Percentiles rank a stretch among this genome's conserved stretches.
Conservation (phyloP, 352 stramenopile genomes). For the Pythium volutum region DNA sequence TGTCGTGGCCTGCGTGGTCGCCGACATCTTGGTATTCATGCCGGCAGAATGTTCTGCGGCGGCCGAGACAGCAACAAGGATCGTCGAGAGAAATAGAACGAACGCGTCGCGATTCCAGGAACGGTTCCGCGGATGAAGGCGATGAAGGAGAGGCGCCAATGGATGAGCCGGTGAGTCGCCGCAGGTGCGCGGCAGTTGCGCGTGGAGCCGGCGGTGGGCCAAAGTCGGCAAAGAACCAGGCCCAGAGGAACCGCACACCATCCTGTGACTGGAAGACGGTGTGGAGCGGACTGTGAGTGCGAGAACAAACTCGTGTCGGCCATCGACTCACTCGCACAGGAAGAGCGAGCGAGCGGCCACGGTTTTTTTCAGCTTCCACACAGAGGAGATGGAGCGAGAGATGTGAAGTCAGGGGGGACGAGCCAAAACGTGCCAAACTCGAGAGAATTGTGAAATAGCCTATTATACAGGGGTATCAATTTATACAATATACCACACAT, state of each 20-base stretch:
- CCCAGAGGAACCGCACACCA: constrained; percentile 6
- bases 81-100: constrained; percentile 6
- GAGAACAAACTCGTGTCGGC: background rate
- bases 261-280: constrained; percentile 13
- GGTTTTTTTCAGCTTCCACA: constrained; percentile 13
- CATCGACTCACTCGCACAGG: background rate
- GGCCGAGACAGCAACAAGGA: constrained; percentile 6
- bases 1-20: background rate
- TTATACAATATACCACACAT: background rate
- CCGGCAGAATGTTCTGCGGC: background rate
- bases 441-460: too few relatives aligned
- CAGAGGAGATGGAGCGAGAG: constrained; percentile 10
- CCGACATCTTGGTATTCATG: background rate
- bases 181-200: background rate
- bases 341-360: background rate
- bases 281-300: constrained; percentile 4
- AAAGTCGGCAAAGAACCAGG: constrained; percentile 2
- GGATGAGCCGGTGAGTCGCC: background rate
- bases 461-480: background rate
- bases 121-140: too few relatives aligned
- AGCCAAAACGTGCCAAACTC: too few relatives aligned
- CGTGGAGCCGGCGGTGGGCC: background rate
- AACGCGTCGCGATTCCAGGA: background rate
- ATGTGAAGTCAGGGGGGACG: too few relatives aligned
- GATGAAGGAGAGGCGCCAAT: background rate